Evolutionary conservation across 495 filamentous ascomycete genomes (phyloP).

Genomic region (Penicillium chermesinum): DNA sequence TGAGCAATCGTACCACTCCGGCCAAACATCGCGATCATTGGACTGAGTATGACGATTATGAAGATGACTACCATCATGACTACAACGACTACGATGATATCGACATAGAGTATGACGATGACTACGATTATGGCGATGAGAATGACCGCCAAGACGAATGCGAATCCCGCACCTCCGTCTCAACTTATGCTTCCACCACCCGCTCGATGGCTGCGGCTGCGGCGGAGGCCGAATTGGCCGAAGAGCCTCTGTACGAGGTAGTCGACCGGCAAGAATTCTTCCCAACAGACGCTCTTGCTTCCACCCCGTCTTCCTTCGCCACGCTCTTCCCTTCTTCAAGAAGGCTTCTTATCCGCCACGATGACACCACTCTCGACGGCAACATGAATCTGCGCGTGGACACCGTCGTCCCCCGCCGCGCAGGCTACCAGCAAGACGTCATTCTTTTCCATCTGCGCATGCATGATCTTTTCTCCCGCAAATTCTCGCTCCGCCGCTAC

Average conservation of each 20-base stretch:
- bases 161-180: constrained; percentile 60
- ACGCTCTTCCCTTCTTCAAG: constrained; percentile 81
- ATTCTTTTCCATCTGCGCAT: constrained; percentile 94
- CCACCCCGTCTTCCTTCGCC: constrained; percentile 79
- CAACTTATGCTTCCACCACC: constrained; percentile 75
- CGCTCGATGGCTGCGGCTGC: constrained; percentile 55
- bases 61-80: constrained; percentile 1
- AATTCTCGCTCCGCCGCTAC: constrained; percentile 89
- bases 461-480: constrained; percentile 80
- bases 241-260: constrained; percentile 55
- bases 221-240: too few relatives aligned
- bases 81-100: constrained; percentile 24
- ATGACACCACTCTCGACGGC: constrained; percentile 85
- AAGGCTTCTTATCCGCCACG: constrained; percentile 78
- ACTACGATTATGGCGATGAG: constrained; percentile 38
- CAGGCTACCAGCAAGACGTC: constrained; percentile 56
- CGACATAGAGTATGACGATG: constrained; percentile 37
- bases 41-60: constrained; percentile 1
- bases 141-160: constrained; percentile 10
- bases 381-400: constrained; percentile 97
- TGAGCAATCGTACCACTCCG: constrained; percentile 51
- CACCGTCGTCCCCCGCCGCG: constrained; percentile 57
- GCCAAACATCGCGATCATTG: constrained; percentile 3
- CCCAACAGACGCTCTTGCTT: constrained; percentile 60
- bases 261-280: constrained; percentile 59